phyloP scores from a whole-genome alignment of 2,329 filamentous ascomycete genomes.

The Tolypocladium cylindrosporum region DNA sequence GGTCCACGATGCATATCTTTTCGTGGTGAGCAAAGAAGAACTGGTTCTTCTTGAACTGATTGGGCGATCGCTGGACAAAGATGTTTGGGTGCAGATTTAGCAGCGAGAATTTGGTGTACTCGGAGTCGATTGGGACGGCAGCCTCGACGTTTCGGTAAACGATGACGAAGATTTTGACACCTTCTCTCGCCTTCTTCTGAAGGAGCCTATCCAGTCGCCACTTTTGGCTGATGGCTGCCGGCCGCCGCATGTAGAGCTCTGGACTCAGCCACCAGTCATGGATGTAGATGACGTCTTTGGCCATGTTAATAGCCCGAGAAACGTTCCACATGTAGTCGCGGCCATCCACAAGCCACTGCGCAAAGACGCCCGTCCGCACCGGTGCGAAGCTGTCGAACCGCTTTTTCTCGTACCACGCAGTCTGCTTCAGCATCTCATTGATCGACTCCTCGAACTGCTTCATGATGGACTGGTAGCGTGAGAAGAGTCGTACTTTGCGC shows the following conservation, averaged over 20 bases:
- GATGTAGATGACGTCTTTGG: constrained; percentile 95
- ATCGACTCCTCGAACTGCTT: constrained; percentile 93
- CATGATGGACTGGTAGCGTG: constrained; percentile 80
- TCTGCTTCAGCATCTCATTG: constrained; percentile 70
- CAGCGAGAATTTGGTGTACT: constrained; percentile 94
- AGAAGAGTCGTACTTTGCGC: constrained; percentile 81
- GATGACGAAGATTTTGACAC: constrained; percentile 95
- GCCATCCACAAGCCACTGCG: constrained; percentile 93
- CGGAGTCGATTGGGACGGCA: constrained; percentile 93
- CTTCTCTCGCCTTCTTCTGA: constrained; percentile 87
- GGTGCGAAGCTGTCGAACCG: constrained; percentile 92
- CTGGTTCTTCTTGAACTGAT: constrained; percentile 97
- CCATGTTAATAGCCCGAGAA: constrained; percentile 91
- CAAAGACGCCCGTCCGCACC: constrained; percentile 75
- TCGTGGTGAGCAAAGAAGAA: constrained; percentile 99
- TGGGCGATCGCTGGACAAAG: constrained; percentile 90
- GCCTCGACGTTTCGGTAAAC: constrained; percentile 97
- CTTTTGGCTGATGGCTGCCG: constrained; percentile 92
- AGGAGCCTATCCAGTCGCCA: constrained; percentile 90
- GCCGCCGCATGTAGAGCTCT: constrained; percentile 88
- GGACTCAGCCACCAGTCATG: constrained; percentile 99
- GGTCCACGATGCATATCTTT: constrained; percentile 94
- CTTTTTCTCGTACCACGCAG: constrained; percentile 73
- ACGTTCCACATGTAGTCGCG: constrained; percentile 99
- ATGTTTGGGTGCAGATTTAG: constrained; percentile 93